Evolutionary conservation across 192 early-diverging fungal genomes (phyloP).

Genomic region (Linnemannia zychae): DNA sequence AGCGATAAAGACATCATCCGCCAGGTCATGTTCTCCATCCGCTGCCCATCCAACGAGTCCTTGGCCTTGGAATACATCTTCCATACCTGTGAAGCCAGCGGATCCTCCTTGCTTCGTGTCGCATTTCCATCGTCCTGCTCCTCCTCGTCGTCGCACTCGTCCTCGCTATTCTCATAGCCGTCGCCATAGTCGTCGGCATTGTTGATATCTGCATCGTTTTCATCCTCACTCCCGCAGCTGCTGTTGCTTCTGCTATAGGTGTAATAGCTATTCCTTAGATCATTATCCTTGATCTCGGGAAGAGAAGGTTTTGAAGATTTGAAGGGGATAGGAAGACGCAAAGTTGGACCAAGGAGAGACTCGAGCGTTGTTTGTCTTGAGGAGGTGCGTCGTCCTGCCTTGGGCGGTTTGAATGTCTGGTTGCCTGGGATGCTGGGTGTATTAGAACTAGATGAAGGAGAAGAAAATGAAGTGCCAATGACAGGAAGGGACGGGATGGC

Average conservation of each 20-base stretch:
- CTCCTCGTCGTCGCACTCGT: background rate
- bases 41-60: conserved; percentile 74
- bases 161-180: background rate
- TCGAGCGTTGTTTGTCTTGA: background rate
- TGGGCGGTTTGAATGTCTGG: background rate
- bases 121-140: background rate
- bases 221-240: background rate
- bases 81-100: conserved; percentile 74
- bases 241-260: background rate
- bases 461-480: background rate
- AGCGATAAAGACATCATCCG: conserved; percentile 79
- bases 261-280: background rate
- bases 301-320: background rate
- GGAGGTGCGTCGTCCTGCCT: conserved; percentile 8
- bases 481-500: background rate
- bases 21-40: conserved; percentile 87
- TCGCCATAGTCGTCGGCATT: background rate
- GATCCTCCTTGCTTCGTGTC: conserved; percentile 39
- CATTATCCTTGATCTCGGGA: background rate
- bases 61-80: conserved; percentile 78
- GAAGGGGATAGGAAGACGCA: conserved; percentile 19
- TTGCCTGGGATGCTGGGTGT: background rate
- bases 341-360: conserved; percentile 17
- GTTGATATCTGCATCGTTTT: background rate
- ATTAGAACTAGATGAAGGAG: background rate